Evolutionary conservation across 495 filamentous ascomycete species (phyloP), one percentile per base, ranked within the genome.

Genomic region (Xeromyces bisporus): DNA sequence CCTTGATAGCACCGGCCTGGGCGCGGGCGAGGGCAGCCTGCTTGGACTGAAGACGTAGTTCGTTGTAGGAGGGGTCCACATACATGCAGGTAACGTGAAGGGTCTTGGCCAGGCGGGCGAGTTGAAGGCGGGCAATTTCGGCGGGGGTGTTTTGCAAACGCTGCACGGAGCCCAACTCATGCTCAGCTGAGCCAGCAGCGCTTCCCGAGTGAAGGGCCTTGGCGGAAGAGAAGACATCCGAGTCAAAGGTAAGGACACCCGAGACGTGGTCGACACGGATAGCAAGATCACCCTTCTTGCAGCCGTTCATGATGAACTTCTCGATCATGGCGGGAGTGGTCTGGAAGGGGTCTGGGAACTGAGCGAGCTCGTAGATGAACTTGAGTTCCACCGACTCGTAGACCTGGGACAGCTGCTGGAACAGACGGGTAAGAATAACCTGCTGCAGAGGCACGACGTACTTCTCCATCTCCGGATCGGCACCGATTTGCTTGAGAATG

Each of bases 241-340:
- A 86, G 48, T 97, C 89, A 44, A 97, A 97, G 44, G 84, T 94
- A 29, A 97, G 72, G 28, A 93, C 75, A 31, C 91, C 84, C 15
- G 84, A 80, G 37, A 82, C 81, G 53, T 97, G 89, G 46, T 96
- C 80, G 46, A 97, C 80, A 35, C 89, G 86, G 47, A 97, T 93
- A 26, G 89, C 77, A 29, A 97, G 69, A 44, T 97, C 91, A 18
- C 89, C 89, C 68, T 97, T 97, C 72, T 97, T 97, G 69, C 89
- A 94, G 37, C 89, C 89, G 58, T 97, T 97, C 89, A 97, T 97
- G 67, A 97, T 94, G 69, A 97, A 97, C 62, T 97, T 97, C 63
- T 97, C 89, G 36, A 97, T 93, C 38, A 80, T 92, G 41, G 73
- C 75, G 23, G 80, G 77, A 39, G 69, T 78, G 41, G 96, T 84